phyloP scores from a whole-genome alignment of 805 yeast genomes.

The Myxozyma monticola region DNA sequence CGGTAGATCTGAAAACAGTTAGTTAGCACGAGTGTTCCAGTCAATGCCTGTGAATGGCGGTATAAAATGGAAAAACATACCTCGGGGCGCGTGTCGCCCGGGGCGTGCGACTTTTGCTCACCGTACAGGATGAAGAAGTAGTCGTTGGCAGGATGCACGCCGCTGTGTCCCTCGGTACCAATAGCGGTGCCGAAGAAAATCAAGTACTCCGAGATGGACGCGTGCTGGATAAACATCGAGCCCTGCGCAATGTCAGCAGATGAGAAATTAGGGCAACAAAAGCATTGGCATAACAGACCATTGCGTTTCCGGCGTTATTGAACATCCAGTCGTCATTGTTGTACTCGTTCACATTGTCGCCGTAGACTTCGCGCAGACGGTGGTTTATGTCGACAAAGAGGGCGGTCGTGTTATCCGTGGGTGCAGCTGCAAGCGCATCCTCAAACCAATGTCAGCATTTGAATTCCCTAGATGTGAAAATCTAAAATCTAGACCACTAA shows the following conservation, averaged over 20 bases:
- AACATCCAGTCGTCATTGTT: slow-evolving; percentile 86
- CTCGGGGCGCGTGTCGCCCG: slow-evolving; percentile 60
- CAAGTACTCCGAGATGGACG: slow-evolving; percentile 88
- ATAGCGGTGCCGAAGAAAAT: slow-evolving; percentile 90
- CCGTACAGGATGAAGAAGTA: slow-evolving; percentile 90
- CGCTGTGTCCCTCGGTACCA: slow-evolving; percentile 96
- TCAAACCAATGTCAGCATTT: background rate
- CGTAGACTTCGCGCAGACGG: slow-evolving; percentile 62
- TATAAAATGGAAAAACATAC: slow-evolving; percentile 10
- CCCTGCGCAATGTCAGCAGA: slow-evolving; percentile 38
- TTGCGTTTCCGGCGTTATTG: slow-evolving; percentile 98
- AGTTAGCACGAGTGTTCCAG: background rate
- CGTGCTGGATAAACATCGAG: slow-evolving; percentile 90
- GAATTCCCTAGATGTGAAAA: slow-evolving; percentile 32
- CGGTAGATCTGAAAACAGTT: slow-evolving; percentile 53
- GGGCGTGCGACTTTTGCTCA: slow-evolving; percentile 68
- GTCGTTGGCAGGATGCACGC: slow-evolving; percentile 96
- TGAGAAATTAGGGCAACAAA: background rate
- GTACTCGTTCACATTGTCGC: slow-evolving; percentile 69
- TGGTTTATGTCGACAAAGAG: slow-evolving; percentile 63
- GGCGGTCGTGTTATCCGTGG: slow-evolving; percentile 52
- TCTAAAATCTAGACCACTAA: background rate
- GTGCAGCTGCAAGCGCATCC: slow-evolving; percentile 39
- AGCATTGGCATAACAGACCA: slow-evolving; percentile 45
- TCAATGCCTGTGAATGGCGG: background rate